Evolutionary conservation across 345 rosid species (phyloP), one percentile per base, ranked within the genome.

Genomic region (Noccaea caerulescens): DNA sequence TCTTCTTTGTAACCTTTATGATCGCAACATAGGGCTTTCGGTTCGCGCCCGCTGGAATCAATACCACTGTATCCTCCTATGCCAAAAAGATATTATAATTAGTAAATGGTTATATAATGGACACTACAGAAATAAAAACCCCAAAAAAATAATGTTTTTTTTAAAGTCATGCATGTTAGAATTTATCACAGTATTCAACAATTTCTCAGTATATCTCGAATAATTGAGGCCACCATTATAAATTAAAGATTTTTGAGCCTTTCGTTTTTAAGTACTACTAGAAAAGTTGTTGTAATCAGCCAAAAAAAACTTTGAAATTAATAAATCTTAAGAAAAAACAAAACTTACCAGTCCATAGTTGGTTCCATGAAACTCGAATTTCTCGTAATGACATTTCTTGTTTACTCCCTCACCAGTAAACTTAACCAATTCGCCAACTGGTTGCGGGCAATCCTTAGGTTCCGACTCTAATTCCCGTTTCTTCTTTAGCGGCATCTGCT

Each of bases 11-110:
- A 80, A 92, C 97, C 97, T 93, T 93, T 61, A 93, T 88, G 56
- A 93, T 87, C 14, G 98, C 97, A 54, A 85, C 89, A 66, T 93
- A 90, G n/a, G 93, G 88, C 62, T 84, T 88, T 73, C 78, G 89
- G 2, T 72, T 57, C 49, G 42, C 23, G 47, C 83, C 83, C 62
- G 83, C 93, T 0, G 98, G 98, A 65, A 62, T 72, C 62, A 93
- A 66, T 45, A 88, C 86, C 11, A 93, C 96, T 1, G 93, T 83
- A 77, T 88, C 96, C 71, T 90, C 92, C 95, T 93, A 79, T 49
- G 65, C 32, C 42, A 58, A 36, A 55, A 25, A 20, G 4, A 7
- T 10, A 18, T 14, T 14, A 10, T n/a, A 3, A 43, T 27, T 23
- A 53, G 11, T 23, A n/a, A 58, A 12, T 23, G 4, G 12, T 51